A percentile compares a stretch with the other conserved stretches of the same genome.
These are phyloP conservation scores for Artomyces pyxidatus DNA, from an alignment of 768 basidiomycete genomes.

Conservation along the genomic window DNA sequence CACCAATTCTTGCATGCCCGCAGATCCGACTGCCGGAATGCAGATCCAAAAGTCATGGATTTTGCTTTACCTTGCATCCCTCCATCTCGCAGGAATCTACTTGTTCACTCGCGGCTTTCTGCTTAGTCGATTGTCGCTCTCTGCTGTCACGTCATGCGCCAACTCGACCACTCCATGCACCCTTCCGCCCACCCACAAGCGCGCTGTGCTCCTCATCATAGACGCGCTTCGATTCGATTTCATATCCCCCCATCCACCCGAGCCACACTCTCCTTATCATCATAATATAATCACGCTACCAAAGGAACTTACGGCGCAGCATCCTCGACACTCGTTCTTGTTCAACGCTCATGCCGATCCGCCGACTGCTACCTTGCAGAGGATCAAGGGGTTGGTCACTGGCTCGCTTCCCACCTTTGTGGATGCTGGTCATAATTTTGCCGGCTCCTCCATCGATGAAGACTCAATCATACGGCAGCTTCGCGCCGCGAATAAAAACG, in stretches of 20 bases:
- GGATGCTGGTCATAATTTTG: conserved; percentile 90
- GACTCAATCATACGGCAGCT: conserved; percentile 84
- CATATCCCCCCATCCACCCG: conserved; percentile 60
- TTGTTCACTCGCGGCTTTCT: conserved; percentile 92
- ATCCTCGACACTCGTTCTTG: conserved; percentile 72
- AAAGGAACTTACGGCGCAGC: conserved; percentile 49
- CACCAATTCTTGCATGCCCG: no score
- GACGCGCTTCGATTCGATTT: conserved; percentile 95
- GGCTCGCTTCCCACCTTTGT: conserved; percentile 94
- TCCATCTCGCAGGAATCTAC: conserved; percentile 76
- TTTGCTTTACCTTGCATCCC: conserved; percentile 50
- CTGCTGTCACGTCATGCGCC: conserved; percentile 40
- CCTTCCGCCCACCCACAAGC: conserved; percentile 59
- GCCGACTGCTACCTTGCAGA: conserved; percentile 89
- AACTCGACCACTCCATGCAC: conserved; percentile 30
- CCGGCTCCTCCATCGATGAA: conserved; percentile 76
- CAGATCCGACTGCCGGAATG: no score
- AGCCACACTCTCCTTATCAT: conserved; percentile 57
- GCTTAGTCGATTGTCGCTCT: conserved; percentile 65
- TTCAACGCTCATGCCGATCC: conserved; percentile 91
- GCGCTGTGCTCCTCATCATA: conserved; percentile 80
- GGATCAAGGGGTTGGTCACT: conserved; percentile 91
- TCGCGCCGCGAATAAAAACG: conserved; percentile 47
- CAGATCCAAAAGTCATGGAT: conserved; percentile 19
- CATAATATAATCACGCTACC: conserved; percentile 83